Evolutionary conservation across 192 early-diverging fungal genomes (phyloP).

Genomic region (Backusella luteola): DNA sequence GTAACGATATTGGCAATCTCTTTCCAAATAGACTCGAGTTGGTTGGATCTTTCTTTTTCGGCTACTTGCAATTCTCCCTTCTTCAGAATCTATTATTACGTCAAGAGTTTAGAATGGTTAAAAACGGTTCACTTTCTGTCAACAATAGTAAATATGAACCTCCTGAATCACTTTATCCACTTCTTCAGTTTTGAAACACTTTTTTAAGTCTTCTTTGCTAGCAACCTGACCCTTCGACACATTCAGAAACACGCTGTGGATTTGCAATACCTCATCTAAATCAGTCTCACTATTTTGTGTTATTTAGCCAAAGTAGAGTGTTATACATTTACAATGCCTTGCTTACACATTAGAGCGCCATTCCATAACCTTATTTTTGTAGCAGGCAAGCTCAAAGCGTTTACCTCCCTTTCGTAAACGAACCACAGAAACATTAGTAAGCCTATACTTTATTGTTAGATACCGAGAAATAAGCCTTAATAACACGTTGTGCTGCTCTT

Average conservation of each 20-base stretch:
- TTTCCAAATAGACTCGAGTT: constrained; percentile 76
- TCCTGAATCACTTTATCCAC: constrained; percentile 76
- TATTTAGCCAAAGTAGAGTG: neutral
- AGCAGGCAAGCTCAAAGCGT: constrained; percentile 97
- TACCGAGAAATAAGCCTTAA: neutral
- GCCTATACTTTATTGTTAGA: constrained; percentile 32
- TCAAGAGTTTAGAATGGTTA: neutral
- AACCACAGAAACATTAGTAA: constrained; percentile 97
- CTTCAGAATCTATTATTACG: constrained; percentile 67
- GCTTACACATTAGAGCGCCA: constrained; percentile 89
- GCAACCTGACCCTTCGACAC: constrained; percentile 97
- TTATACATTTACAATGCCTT: neutral
- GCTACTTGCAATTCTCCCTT: constrained; percentile 98
- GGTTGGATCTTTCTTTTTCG: constrained; percentile 90
- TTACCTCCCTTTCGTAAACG: constrained; percentile 95
- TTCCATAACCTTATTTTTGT: constrained; percentile 98
- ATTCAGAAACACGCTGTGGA: constrained; percentile 90
- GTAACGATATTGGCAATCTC: constrained; percentile 97
- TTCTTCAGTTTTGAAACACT: constrained; percentile 89
- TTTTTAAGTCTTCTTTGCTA: constrained; percentile 80
- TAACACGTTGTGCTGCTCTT: neutral
- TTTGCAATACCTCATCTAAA: constrained; percentile 95
- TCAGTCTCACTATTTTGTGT: constrained; percentile 76
- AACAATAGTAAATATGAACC: constrained; percentile 20
- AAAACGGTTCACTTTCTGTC: too few relatives aligned